phyloP scores from a whole-genome alignment of 805 yeast genomes.

The Groenewaldozyma salmanticensis region DNA sequence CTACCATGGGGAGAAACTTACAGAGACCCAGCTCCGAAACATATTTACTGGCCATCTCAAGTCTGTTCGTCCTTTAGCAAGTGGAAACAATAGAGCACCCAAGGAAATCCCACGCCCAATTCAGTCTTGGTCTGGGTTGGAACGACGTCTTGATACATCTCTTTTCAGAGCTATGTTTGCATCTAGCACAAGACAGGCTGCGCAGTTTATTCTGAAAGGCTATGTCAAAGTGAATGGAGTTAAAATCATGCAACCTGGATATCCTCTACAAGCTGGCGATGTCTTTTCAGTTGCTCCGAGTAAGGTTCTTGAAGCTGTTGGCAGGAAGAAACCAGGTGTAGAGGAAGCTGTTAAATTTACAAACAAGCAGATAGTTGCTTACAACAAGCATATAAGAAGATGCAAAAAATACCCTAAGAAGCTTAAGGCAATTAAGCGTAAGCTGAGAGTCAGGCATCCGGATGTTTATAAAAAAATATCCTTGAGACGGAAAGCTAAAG shows the following conservation, averaged over 20 bases:
- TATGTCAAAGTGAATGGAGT: slow-evolving; percentile 81
- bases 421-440: slow-evolving; percentile 35
- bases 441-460: slow-evolving; percentile 17
- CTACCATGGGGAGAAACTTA: slow-evolving; percentile 89
- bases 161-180: slow-evolving; percentile 90
- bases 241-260: slow-evolving; percentile 68
- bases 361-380: slow-evolving; percentile 57
- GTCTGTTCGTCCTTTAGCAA: slow-evolving; percentile 80
- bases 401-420: slow-evolving; percentile 49
- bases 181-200: slow-evolving; percentile 85
- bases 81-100: slow-evolving; percentile 44
- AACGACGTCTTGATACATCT: slow-evolving; percentile 83
- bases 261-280: slow-evolving; percentile 73
- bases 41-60: slow-evolving; percentile 59
- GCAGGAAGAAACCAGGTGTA: slow-evolving; percentile 71
- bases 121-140: slow-evolving; percentile 83
- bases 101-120: slow-evolving; percentile 69
- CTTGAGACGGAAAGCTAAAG: slow-evolving; percentile 3
- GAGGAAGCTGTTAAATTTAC: slow-evolving; percentile 60
- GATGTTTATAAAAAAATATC: slow-evolving; percentile 13
- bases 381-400: slow-evolving; percentile 62
- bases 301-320: slow-evolving; percentile 75
- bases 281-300: slow-evolving; percentile 78
- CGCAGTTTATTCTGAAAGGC: slow-evolving; percentile 75
- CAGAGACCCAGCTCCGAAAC: slow-evolving; percentile 73